These are phyloP conservation scores for Gossypium schwendimanii DNA, from an alignment of 441 rosid genomes.

Conservation along the genomic window DNA sequence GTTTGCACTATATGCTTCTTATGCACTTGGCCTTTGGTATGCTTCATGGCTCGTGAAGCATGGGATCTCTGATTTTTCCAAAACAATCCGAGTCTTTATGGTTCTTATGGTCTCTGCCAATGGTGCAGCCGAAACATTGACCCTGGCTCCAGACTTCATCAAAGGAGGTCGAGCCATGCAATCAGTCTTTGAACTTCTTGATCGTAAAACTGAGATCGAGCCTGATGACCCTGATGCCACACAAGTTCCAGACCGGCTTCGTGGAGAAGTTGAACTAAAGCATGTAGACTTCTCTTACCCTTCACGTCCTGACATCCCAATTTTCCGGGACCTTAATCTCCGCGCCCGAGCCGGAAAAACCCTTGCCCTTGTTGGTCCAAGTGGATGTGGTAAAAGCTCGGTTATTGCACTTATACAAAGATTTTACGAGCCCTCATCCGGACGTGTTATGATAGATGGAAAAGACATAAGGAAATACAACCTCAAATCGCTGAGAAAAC, in stretches of 20 bases:
- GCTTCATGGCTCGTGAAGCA: conserved; percentile 99
- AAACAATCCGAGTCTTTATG: conserved; percentile 94
- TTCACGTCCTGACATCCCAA: conserved; percentile 75
- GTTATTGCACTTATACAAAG: conserved; percentile 74
- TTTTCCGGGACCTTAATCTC: conserved; percentile 79
- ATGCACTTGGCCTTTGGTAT: conserved; percentile 96
- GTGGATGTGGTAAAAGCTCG: conserved; percentile 98
- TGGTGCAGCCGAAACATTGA: conserved; percentile 95
- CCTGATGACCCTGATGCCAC: conserved; percentile 87
- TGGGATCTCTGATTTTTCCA: conserved; percentile 94
- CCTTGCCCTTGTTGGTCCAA: conserved; percentile 95
- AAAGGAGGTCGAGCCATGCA: conserved; percentile 96
- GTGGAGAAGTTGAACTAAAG: conserved; percentile 90
- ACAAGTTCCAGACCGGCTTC: conserved; percentile 76
- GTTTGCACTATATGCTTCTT: conserved; percentile 83
- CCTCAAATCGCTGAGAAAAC: conserved; percentile 79
- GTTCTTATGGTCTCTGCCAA: conserved; percentile 98
- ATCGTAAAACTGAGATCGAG: conserved; percentile 95
- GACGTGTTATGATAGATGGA: conserved; percentile 82
- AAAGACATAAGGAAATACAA: conserved; percentile 90
- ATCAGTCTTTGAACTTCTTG: conserved; percentile 89
- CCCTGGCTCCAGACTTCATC: conserved; percentile 96
- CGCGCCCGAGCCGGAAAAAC: conserved; percentile 91
- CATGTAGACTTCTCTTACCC: conserved; percentile 97
- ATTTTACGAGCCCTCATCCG: conserved; percentile 90